Evolutionary conservation across 495 filamentous ascomycete species (phyloP).

Genomic region (Penicillium canescens): DNA sequence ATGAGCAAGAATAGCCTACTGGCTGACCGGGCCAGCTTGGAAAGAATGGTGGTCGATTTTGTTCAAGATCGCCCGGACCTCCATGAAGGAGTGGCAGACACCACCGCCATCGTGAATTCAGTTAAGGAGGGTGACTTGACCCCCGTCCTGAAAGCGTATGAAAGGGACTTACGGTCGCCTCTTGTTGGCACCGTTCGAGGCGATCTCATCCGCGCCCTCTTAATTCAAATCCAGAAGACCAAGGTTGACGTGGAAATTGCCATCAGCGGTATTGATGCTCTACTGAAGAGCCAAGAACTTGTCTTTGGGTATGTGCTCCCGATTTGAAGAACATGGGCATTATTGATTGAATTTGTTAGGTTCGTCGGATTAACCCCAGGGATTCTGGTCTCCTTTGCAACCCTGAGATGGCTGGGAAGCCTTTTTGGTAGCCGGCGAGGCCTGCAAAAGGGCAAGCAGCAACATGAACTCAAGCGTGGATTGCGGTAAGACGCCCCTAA

Average conservation of each 20-base stretch:
- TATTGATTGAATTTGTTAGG: conserved; percentile 35
- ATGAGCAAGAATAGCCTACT: conserved; percentile 89
- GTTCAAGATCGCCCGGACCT: conserved; percentile 70
- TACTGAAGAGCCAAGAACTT: conserved; percentile 93
- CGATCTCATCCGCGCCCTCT: conserved; percentile 83
- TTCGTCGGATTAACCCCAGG: conserved; percentile 93
- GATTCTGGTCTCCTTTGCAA: conserved; percentile 77
- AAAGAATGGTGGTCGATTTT: conserved; percentile 98
- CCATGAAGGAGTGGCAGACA: conserved; percentile 51
- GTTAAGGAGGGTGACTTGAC: conserved; percentile 92
- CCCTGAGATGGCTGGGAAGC: conserved; percentile 67
- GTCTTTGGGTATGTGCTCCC: conserved; percentile 71
- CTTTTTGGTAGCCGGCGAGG: conserved; percentile 68
- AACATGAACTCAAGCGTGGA: conserved; percentile 67
- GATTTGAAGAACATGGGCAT: neutral
- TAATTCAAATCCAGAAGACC: conserved; percentile 97
- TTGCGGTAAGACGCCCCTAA: conserved; percentile 54
- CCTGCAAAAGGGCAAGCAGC: conserved; percentile 55
- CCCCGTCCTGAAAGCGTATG: conserved; percentile 85
- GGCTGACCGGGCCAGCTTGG: conserved; percentile 86
- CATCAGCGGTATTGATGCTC: conserved; percentile 86
- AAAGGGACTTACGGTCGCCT: conserved; percentile 77
- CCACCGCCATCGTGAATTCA: conserved; percentile 68
- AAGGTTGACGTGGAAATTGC: conserved; percentile 98
- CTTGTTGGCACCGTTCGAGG: conserved; percentile 77